These are phyloP conservation scores for Trichophaea hybrida DNA, from an alignment of 2,329 filamentous ascomycete genomes.

Conservation along the genomic window DNA sequence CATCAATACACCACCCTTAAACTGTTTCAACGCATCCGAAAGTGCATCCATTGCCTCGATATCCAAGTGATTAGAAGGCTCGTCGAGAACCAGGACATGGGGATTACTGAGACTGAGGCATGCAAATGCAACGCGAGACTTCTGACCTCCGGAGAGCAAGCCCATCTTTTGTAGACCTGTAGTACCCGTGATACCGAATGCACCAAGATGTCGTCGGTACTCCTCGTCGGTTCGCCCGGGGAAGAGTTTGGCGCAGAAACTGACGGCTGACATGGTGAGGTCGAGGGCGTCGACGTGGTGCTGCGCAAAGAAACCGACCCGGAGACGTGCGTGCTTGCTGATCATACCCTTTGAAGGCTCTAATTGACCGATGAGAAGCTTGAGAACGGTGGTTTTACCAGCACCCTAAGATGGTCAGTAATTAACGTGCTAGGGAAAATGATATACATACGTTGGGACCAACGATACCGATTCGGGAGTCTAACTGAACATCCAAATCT, in stretches of 20 bases:
- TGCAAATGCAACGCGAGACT: slow-evolving; percentile 96
- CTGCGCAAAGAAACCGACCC: slow-evolving; percentile 93
- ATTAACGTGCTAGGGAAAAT: not conserved
- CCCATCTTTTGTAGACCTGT: slow-evolving; percentile 95
- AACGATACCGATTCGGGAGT: slow-evolving; percentile 97
- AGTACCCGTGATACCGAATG: slow-evolving; percentile 80
- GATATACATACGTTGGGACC: slow-evolving; percentile 57
- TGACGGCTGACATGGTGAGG: slow-evolving; percentile 73
- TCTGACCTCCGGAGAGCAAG: slow-evolving; percentile 87
- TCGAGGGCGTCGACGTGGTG: slow-evolving; percentile 96
- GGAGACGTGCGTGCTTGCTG: slow-evolving; percentile 71
- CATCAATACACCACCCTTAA: slow-evolving; percentile 93
- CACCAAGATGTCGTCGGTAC: slow-evolving; percentile 86
- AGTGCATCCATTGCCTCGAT: slow-evolving; percentile 98
- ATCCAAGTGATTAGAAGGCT: slow-evolving; percentile 96
- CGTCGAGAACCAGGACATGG: slow-evolving; percentile 93
- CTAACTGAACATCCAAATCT: slow-evolving; percentile 90
- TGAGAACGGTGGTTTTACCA: slow-evolving; percentile 96
- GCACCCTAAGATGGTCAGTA: slow-evolving; percentile 45
- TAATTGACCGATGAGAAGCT: slow-evolving; percentile 84
- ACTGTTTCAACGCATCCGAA: slow-evolving; percentile 65
- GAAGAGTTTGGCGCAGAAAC: slow-evolving; percentile 89
- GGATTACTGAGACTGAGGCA: slow-evolving; percentile 86
- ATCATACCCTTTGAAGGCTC: slow-evolving; percentile 65
- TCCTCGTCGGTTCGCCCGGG: slow-evolving; percentile 89